Base-by-base conservation (phyloP, 1,284 basidiomycete species). In the Inonotus hispidus region DNA sequence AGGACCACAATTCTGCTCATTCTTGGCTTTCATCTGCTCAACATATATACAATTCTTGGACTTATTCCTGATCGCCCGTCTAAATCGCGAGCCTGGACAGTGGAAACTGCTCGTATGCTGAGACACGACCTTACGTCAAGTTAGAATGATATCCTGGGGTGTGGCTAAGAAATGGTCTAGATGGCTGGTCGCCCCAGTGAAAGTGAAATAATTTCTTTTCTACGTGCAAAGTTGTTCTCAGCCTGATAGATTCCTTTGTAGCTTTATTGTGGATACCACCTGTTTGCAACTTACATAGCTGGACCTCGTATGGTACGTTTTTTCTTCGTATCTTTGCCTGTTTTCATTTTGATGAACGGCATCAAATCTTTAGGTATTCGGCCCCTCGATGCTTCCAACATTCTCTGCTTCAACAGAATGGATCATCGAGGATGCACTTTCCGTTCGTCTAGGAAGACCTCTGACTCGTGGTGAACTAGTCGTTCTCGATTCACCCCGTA, bases 371-470 rank as follows among this genome's bases (percentile, higher is more conserved):
- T 25, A 79, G 77, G 72, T 73, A 19, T 65, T 65, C 39, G 93
- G 93, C 1, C 86, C 88, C n/a, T 94, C 92, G 53, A 95, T 95
- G 93, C 78, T 94, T 27, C 92, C 92, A 2, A 95, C 93, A 0
- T 78, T 95, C 57, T 82, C 81, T 37, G 72, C 77, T 19, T 67
- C 71, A 1, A 85, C 83, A 21, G 89, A 92, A 70, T 64, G 81
- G 16, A 79, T 85, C 29, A 67, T 92, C 25, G 87, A 90, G 71
- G 80, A 84, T 65, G 79, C 81, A 41, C 66, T 88, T 55, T 82
- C 85, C 3, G 73, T 79, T 60, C 74, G 82, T 41, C 76, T 86
- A 49, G 76, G 79, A 32, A 67, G 79, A 37, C 75, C 75, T 2
- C 70, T 92, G 45, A 66, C 74, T 60, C 82, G 93, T 55, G 96